Base-by-base conservation (phyloP, 1,139 yeast genomes). In the Kodamaea derodonti region DNA sequence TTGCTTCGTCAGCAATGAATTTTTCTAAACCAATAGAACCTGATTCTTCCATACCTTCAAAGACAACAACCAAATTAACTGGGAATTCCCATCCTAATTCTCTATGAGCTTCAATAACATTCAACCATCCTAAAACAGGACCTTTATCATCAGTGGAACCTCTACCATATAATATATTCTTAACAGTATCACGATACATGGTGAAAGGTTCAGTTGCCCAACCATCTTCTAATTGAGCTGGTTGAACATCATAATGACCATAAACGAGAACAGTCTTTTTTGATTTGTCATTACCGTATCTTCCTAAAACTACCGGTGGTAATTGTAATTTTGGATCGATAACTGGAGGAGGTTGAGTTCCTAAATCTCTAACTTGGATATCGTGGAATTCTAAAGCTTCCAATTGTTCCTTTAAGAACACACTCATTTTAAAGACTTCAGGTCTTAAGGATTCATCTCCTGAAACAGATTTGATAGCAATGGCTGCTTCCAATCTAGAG, bases 21-120 rank as follows among this genome's bases (percentile, higher is more conserved):
- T 69, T 80, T 46, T 92, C 98, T 48, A 92, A 75, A 20, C 98
- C 97, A 35, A 86, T 65, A 20, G 97, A 87, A 14, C 99, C 99
- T 45, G 90, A 81, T 65, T 92, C 99, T 66, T 92, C 99, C 99
- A 92, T 92, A 42, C 98, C 98, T 68, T 92, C 99, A 53, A 92
- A 92, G 62, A 97, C 87, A 56, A 85, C 84, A 35, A 87, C 76
- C 52, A 92, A 67, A 66, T 92, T 92, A 45, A 92, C 97, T 20
- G 99, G 99, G 39, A 94, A 72, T 46, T 90, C 97, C 58, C 86
- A 60, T 20, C 85, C 87, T 45, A 87, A 75, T 49, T 80, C 85
- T 40, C 73, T 78, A 65, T 90, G 97, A 14, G 98, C 97, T 64
- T 90, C 84, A 35, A 92, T 70, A 27, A 83, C 84, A 56, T 92